Evolutionary conservation across 805 yeast genomes (phyloP), one percentile per base, ranked within the genome.

Genomic region (Candida ficus): DNA sequence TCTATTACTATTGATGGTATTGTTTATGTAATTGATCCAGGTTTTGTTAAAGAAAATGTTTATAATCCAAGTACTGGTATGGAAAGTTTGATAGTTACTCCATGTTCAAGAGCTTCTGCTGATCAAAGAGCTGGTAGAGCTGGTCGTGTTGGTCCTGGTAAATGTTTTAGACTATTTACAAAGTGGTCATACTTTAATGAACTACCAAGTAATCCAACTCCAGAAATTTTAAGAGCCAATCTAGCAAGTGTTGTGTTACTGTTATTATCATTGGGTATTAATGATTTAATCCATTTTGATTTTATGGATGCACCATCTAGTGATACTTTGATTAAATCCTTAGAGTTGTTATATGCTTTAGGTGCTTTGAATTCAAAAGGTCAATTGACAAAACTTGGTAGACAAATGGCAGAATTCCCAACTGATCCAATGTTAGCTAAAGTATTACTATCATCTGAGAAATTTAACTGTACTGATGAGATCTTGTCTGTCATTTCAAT

Each of bases 61-160:
- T 91, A 77, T 63, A 89, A 90, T 54, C 88, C 97, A 2, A 64
- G 83, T 18, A 80, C 88, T 7, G 90, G 97, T 13, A 90, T 91
- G 79, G 95, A 89, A 44, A 81, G 90, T 26, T 70, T 93, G 44
- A 77, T 83, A 35, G 89, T 93, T 5, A 77, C 82, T 13, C 95
- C 96, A 0, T 88, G 95, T 47, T 90, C 98, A 0, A 80, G 81
- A 54, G 99, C 99, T 0, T 89, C 95, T 32, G 97, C 96, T 0
- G 90, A 88, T 54, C 99, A 93, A 64, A 71, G 99, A 55, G 90
- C 96, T 1, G 99, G 99, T 58, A 78, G 99, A 68, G 99, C 98
- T 6, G 99, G 99, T 31, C 81, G 99, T 68, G 89, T 95, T 7
- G 90, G 95, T 1, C 96, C 98, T 0, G 99, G 99, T 14, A 86